These are phyloP conservation scores for Harrya chromipes DNA, from an alignment of 768 basidiomycete species.

Conservation along the genomic window DNA sequence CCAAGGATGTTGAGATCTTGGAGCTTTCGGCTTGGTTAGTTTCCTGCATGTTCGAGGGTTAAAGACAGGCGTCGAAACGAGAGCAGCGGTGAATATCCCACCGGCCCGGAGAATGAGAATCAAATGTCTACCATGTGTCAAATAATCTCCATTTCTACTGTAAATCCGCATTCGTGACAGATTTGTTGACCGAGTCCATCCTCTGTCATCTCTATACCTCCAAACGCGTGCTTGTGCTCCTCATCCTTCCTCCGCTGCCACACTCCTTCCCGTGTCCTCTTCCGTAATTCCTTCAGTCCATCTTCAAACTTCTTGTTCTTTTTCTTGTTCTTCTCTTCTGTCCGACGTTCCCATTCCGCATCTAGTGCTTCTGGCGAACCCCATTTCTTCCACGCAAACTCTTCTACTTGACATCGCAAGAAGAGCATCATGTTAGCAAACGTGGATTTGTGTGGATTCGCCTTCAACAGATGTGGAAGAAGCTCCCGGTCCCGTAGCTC, in stretches of 20 bases:
- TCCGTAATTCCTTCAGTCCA: conserved; percentile 77
- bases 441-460: conserved; percentile 92
- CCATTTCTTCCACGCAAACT: conserved; percentile 98
- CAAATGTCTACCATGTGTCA: conserved; percentile 29
- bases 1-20: conserved; percentile 69
- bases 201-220: conserved; percentile 48
- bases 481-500: conserved; percentile 90
- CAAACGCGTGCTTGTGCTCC: conserved; percentile 86
- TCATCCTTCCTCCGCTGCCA: conserved; percentile 86
- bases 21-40: conserved; percentile 57
- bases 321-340: conserved; percentile 80
- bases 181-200: conserved; percentile 65
- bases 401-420: conserved; percentile 90
- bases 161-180: conserved; percentile 89
- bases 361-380: conserved; percentile 90
- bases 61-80: too few species aligned
- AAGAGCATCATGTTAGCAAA: conserved; percentile 99
- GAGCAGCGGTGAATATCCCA: too few species aligned
- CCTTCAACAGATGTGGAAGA: conserved; percentile 90
- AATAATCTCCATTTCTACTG: conserved; percentile 83
- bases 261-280: conserved; percentile 81
- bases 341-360: conserved; percentile 77
- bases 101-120: too few species aligned
- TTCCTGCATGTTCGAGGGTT: conserved; percentile 29
- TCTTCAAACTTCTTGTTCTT: conserved; percentile 96